A percentile compares a stretch with the other conserved stretches of the same genome.
Conservation (phyloP, 768 basidiomycete species). For the Tephrocybe sp. region DNA sequence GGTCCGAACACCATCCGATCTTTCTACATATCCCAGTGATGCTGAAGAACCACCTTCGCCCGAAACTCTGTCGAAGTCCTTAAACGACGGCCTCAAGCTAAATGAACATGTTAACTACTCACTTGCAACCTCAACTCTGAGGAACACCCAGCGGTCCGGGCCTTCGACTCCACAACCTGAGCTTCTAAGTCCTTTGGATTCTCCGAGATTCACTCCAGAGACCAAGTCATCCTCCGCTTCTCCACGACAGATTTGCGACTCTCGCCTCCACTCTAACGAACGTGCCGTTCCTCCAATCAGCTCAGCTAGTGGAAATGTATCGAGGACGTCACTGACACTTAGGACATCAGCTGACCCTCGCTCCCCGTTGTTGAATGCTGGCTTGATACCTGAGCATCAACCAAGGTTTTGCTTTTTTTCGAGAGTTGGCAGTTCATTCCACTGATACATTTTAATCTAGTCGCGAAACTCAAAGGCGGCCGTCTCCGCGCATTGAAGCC, state of each 20-base stretch:
- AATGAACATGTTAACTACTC: neutral
- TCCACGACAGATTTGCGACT: neutral
- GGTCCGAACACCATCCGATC: constrained; percentile 28
- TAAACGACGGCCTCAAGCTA: neutral
- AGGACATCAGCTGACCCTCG: constrained; percentile 9
- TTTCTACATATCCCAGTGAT: constrained; percentile 16
- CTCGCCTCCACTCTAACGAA: neutral
- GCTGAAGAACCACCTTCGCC: neutral
- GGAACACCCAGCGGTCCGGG: neutral
- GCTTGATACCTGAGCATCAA: neutral
- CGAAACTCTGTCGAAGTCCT: neutral
- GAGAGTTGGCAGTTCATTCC: neutral
- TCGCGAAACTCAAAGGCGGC: neutral
- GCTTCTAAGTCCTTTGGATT: constrained; percentile 15
- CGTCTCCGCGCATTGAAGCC: neutral
- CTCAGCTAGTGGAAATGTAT: too few species aligned
- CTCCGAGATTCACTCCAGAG: constrained; percentile 13
- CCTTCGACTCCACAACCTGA: neutral
- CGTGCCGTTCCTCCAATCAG: too few species aligned
- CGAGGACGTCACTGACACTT: neutral
- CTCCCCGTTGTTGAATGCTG: constrained; percentile 5
- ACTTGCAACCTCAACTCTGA: neutral
- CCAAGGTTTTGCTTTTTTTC: neutral
- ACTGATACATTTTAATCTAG: neutral
- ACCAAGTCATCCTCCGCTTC: neutral